Base-by-base conservation (phyloP, 805 yeast species). In the Isabelozyma rhagii region DNA sequence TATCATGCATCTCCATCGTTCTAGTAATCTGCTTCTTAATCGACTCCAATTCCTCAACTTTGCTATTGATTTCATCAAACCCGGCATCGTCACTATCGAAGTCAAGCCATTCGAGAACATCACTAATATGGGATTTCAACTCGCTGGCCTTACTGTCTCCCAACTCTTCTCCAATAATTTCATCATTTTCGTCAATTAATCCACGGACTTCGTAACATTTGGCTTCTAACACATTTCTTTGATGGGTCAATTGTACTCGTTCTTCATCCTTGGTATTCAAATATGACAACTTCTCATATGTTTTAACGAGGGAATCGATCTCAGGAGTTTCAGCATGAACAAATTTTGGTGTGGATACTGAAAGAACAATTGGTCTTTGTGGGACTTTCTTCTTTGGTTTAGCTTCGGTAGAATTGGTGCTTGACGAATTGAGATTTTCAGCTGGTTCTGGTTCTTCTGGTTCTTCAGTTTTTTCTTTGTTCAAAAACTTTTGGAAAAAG, bases 101-200 rank as follows among this genome's bases (percentile, higher is more conserved):
- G 45, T 89, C 96, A 39, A 90, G 69, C 96, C 96, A 89, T 51
- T 86, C 93, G 43, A 87, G 68, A 25, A 74, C 67, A 9, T 80
- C 83, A 13, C 71, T 49, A 4, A 85, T 79, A 5, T 70, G 53
- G 0, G 47, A 36, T 28, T 56, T 50, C 36, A 59, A 54, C 7
- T 52, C 54, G 1, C 69, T 54, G 8, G 77, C 66, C 29, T 63
- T 56, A 5, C 70, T 75, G 5, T 80, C 52, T 39, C 74, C 68
- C 0, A 63, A 57, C 5, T 64, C 59, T 8, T 72, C 77, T 10
- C 64, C 64, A 7, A 49, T 45, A 15, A 73, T 54, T 0, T 54
- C 50, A 7, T 76, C 77, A 21, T 78, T 78, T 31, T 81, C 82
- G 14, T 81, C 86, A 15, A 89, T 58, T 47, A 71, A 75, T 8